Percentiles rank a stretch among this genome's conserved stretches.
phyloP scores from a whole-genome alignment of 768 basidiomycete genomes.

The Collybia mongolica region DNA sequence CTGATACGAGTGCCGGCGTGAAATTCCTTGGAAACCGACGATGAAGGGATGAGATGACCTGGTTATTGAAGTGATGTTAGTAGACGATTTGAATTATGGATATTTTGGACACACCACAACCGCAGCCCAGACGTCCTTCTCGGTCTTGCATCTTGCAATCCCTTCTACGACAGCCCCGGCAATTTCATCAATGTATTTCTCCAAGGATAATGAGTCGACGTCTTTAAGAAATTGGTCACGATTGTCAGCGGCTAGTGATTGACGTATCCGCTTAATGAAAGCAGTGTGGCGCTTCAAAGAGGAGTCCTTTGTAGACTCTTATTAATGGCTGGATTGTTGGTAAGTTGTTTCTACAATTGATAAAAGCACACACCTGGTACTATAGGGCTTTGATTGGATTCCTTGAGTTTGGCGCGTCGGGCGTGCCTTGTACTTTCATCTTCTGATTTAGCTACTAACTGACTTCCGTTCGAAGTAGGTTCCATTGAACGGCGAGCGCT shows the following conservation, averaged over 20 bases:
- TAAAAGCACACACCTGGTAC: constrained; percentile 41
- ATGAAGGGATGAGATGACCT: constrained; percentile 90
- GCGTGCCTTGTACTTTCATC: constrained; percentile 49
- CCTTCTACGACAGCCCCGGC: constrained; percentile 87
- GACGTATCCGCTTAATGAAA: constrained; percentile 89
- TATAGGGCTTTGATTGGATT: constrained; percentile 48
- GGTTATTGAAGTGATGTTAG: constrained; percentile 1
- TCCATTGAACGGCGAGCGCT: constrained; percentile 25
- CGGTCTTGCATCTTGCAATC: constrained; percentile 82
- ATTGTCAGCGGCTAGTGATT: constrained; percentile 80
- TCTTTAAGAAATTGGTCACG: constrained; percentile 90
- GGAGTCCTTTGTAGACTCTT: constrained; percentile 83
- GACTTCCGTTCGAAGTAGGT: constrained; percentile 20
- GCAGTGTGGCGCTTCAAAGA: constrained; percentile 96
- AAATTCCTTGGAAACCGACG: constrained; percentile 82
- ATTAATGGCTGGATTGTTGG: background rate
- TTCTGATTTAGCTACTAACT: constrained; percentile 29
- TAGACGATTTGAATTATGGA: background rate
- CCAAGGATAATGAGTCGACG: constrained; percentile 83
- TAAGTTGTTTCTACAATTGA: too few relatives aligned
- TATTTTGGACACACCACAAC: constrained; percentile 70
- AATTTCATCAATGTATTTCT: constrained; percentile 96
- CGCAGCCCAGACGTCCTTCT: constrained; percentile 88
- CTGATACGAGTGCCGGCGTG: constrained; percentile 65
- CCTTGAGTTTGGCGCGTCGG: constrained; percentile 59